phyloP scores from a whole-genome alignment of 2,329 filamentous ascomycete genomes.

The Rhinocladiella mackenziei region DNA sequence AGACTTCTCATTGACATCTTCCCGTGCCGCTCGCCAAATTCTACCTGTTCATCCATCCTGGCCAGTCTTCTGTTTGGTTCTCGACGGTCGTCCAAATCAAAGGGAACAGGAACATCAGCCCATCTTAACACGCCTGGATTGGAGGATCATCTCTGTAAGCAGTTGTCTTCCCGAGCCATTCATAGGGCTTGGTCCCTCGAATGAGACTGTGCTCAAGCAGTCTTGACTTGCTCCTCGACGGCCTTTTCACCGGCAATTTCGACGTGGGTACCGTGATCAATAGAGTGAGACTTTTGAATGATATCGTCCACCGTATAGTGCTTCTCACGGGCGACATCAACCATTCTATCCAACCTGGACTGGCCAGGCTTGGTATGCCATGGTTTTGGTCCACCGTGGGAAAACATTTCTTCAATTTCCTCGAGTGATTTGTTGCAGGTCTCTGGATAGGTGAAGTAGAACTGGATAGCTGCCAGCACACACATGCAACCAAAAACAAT shows the following conservation, averaged over 20 bases:
- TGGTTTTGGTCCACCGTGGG: conserved; percentile 29
- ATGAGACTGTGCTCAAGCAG: too few relatives aligned
- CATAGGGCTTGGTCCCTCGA: too few relatives aligned
- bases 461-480: conserved; percentile 44
- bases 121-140: too few relatives aligned
- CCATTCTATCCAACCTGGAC: conserved; percentile 32
- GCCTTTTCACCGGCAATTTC: conserved; percentile 8
- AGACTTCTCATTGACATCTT: too few relatives aligned
- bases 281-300: conserved; percentile 4
- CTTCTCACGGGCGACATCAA: conserved; percentile 32
- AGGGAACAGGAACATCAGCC: too few relatives aligned
- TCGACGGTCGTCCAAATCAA: too few relatives aligned
- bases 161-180: too few relatives aligned
- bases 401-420: conserved; percentile 40
- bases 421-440: conserved; percentile 39
- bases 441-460: conserved; percentile 42
- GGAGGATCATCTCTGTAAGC: too few relatives aligned
- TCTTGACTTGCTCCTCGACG: conserved; percentile 4
- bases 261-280: conserved; percentile 7
- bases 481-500: conserved; percentile 50
- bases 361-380: conserved; percentile 36
- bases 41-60: too few relatives aligned
- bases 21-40: too few relatives aligned
- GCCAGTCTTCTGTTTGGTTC: too few relatives aligned
- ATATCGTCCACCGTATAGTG: conserved; percentile 19